phyloP scores from a whole-genome alignment of 73 alveolate genomes.

The Paramecium sonneborni region DNA sequence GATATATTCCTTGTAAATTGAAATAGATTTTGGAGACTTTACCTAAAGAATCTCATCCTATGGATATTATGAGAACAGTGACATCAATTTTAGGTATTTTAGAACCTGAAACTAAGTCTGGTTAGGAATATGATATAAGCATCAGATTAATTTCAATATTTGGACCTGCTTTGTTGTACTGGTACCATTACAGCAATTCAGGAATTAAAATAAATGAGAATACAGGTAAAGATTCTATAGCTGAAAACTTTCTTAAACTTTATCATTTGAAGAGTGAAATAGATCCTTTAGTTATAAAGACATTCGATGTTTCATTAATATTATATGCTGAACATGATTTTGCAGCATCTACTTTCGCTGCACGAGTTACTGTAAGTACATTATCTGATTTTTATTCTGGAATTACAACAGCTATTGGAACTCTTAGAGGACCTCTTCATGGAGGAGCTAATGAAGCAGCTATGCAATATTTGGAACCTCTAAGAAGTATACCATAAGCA shows the following conservation, averaged over 20 bases:
- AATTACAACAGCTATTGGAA: slow-evolving; percentile 77
- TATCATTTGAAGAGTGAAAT: slow-evolving; percentile 60
- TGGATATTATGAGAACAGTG: slow-evolving; percentile 80
- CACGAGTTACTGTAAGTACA: slow-evolving; percentile 80
- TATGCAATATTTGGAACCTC: slow-evolving; percentile 68
- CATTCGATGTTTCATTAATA: slow-evolving; percentile 78
- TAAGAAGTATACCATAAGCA: slow-evolving; percentile 65
- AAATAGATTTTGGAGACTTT: slow-evolving; percentile 68
- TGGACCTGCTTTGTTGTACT: slow-evolving; percentile 76
- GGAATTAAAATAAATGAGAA: slow-evolving; percentile 70
- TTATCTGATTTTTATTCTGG: slow-evolving; percentile 76
- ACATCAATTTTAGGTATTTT: slow-evolving; percentile 74
- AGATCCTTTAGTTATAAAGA: slow-evolving; percentile 64
- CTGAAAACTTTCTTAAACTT: slow-evolving; percentile 71
- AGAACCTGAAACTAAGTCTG: slow-evolving; percentile 72
- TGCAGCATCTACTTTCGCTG: slow-evolving; percentile 84
- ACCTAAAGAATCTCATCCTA: slow-evolving; percentile 80
- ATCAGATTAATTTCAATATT: slow-evolving; percentile 71
- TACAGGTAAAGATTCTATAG: slow-evolving; percentile 74
- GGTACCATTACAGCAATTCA: slow-evolving; percentile 74
- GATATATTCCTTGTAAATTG: slow-evolving; percentile 69
- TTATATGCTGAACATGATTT: slow-evolving; percentile 85
- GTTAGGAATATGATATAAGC: slow-evolving; percentile 62
- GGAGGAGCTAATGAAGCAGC: slow-evolving; percentile 90
- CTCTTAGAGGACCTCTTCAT: slow-evolving; percentile 84